Evolutionary conservation across 2,329 filamentous ascomycete species (phyloP).

Genomic region (Colletotrichum abscissum): DNA sequence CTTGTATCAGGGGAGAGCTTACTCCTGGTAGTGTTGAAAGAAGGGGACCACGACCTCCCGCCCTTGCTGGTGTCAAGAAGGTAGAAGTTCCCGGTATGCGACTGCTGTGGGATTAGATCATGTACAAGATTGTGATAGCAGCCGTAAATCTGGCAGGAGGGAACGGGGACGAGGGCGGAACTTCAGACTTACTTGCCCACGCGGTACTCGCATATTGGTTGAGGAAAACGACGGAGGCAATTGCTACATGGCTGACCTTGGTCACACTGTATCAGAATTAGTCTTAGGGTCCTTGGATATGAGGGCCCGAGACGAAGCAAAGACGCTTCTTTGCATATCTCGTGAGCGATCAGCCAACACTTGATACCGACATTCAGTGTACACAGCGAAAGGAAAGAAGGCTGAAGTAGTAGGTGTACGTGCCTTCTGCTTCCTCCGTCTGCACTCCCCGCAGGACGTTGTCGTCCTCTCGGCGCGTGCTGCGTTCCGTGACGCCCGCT

Average conservation of each 20-base stretch:
- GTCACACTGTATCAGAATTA: conserved; percentile 55
- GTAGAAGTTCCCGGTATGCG: conserved; percentile 29
- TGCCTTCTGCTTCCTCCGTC: conserved; percentile 64
- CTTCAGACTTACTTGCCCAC: conserved; percentile 39
- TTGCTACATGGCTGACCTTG: conserved; percentile 65
- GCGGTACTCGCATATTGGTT: conserved; percentile 61
- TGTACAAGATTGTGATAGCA: not conserved
- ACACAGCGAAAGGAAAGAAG: not conserved
- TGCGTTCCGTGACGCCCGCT: conserved; percentile 32
- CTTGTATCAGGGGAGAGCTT: conserved; percentile 36
- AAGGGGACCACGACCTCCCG: conserved; percentile 1
- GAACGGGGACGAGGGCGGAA: not conserved
- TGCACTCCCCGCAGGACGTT: conserved; percentile 63
- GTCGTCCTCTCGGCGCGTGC: conserved; percentile 47
- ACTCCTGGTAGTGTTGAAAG: conserved; percentile 31
- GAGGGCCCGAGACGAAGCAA: not conserved
- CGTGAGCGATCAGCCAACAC: not conserved
- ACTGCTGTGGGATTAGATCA: conserved; percentile 4
- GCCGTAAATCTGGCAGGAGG: not conserved
- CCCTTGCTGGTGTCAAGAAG: conserved; percentile 20
- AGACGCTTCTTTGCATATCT: not conserved
- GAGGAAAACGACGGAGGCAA: conserved; percentile 63
- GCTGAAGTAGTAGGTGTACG: conserved; percentile 9
- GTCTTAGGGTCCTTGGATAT: not conserved
- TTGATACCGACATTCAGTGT: not conserved